phyloP scores from a whole-genome alignment of 148 eudicot genomes.

The Arctostaphylos glauca region DNA sequence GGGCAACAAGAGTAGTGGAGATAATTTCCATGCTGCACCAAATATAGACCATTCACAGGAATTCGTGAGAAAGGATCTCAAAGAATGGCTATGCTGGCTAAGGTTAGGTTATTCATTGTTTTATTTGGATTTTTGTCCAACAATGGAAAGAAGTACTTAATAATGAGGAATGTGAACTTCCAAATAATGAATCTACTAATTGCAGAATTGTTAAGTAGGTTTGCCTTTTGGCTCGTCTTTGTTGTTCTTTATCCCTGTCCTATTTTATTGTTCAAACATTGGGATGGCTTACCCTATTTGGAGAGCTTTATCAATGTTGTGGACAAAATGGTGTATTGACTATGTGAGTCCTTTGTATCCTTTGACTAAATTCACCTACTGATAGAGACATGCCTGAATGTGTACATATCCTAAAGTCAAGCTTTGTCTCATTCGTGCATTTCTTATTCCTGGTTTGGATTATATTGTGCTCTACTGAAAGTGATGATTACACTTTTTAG shows the following conservation, averaged over 20 bases:
- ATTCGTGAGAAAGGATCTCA: slow-evolving; percentile 86
- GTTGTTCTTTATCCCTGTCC: not conserved
- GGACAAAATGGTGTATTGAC: not conserved
- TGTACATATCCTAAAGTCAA: slow-evolving; percentile 1
- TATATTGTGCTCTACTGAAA: not conserved
- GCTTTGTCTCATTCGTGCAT: not conserved
- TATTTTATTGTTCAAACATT: not conserved
- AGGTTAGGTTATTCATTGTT: slow-evolving; percentile 44
- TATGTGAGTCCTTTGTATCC: not conserved
- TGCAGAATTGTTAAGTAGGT: not conserved
- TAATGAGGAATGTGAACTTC: not conserved
- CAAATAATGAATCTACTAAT: not conserved
- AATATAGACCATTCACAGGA: slow-evolving; percentile 99
- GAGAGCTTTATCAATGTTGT: not conserved
- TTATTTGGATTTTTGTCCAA: not conserved
- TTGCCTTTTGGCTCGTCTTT: not conserved
- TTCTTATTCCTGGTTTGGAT: not conserved
- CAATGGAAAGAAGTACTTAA: not conserved
- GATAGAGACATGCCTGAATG: slow-evolving; percentile 2
- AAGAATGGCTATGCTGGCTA: slow-evolving; percentile 90
- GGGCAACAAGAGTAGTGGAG: slow-evolving; percentile 98
- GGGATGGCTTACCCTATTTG: not conserved
- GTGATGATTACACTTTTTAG: not conserved
- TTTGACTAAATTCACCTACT: not conserved
- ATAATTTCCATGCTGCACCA: slow-evolving; percentile 98